Evolutionary conservation across 1,284 basidiomycete species (phyloP), one percentile per base, ranked within the genome.

Genomic region (Entoloma clypeatum): DNA sequence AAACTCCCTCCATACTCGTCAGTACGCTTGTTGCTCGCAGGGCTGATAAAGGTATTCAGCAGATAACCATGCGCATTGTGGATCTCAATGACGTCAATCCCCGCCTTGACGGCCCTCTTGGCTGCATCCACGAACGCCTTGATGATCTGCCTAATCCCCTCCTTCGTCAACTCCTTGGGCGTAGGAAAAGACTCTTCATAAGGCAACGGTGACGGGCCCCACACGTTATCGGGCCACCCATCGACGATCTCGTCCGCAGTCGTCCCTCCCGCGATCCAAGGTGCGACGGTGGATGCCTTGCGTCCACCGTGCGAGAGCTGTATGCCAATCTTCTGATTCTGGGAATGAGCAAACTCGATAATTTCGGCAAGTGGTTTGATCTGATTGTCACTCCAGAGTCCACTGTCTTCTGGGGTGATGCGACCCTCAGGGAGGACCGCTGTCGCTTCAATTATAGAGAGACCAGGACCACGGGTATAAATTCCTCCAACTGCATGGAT

Each of bases 351-450:
- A 47, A 86, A 88, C 28, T 82, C 74, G 47, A 87, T 81, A 45
- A 92, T 75, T 24, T 78, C 70, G 56, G 79, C 75, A 41, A 87
- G 69, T 0, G 78, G 72, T 3, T 68, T 71, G 29, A 84, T 77
- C 40, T 92, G 89, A 2, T 69, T 71, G 56, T 88, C 86, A 4
- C 71, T 67, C 86, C 86, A 93, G 40, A 92, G 65, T 1, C 86
- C 88, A 17, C 56, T 23, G 41, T 74, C 69, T 41, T 73, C 56
- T 8, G 71, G 68, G 0, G 68, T 64, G 46, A 70, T 71, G 7
- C 71, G 64, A 7, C 74, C 71, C 53, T 86, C 78, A 0, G 84
- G 73, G 0, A 73, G 48, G 3, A 88, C 75, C 2, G 75, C 71
- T 0, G 78, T 77, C 2, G 75, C 77, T 60, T 83, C 79, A 7